Conservation (phyloP, 495 filamentous ascomycete species). For the Xanthoparmelia taractica region DNA sequence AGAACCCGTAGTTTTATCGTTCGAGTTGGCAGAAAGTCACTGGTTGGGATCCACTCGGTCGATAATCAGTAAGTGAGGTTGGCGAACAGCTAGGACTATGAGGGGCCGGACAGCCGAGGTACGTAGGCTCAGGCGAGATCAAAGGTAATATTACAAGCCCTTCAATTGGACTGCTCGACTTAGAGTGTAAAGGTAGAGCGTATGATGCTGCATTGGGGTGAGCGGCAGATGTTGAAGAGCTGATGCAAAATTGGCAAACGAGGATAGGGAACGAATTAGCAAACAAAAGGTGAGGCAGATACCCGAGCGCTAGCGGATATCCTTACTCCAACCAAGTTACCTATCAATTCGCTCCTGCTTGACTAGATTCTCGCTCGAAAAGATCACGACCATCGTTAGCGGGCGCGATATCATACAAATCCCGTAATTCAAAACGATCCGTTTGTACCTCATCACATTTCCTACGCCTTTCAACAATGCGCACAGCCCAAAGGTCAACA, state of each 20-base stretch:
- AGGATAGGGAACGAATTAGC: neutral
- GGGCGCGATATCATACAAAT: constrained; percentile 7
- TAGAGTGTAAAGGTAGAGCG: neutral
- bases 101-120: neutral
- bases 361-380: neutral
- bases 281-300: neutral
- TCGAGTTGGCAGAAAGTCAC: too few relatives aligned
- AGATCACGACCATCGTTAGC: constrained; percentile 3
- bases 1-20: too few relatives aligned
- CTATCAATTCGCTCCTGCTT: neutral
- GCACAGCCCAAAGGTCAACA: constrained; percentile 43
- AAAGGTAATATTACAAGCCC: neutral
- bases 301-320: constrained; percentile 2
- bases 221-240: neutral
- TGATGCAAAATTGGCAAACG: neutral
- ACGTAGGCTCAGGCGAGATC: neutral
- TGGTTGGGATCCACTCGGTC: neutral
- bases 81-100: neutral
- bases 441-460: constrained; percentile 29
- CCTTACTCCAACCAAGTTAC: neutral
- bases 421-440: constrained; percentile 10
- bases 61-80: neutral
- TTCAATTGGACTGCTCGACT: neutral
- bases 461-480: constrained; percentile 46
- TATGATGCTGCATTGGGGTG: neutral